These are phyloP conservation scores for Erysimum pusillum DNA, from an alignment of 441 rosid species.

Conservation along the genomic window DNA sequence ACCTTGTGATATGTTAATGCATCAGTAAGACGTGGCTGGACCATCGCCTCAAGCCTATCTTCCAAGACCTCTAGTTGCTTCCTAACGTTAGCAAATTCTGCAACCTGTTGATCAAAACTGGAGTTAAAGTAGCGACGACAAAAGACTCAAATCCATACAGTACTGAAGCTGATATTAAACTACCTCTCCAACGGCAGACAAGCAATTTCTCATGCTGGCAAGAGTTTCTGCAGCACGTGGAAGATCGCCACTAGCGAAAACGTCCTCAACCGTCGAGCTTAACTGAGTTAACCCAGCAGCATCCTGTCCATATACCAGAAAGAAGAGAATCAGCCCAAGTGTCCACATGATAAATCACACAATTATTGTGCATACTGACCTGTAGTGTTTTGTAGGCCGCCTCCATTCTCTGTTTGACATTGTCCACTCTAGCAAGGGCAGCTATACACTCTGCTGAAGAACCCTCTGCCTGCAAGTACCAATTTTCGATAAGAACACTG, in stretches of 20 bases:
- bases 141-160: constrained; percentile 24
- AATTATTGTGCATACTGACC: constrained; percentile 51
- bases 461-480: constrained; percentile 82
- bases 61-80: constrained; percentile 96
- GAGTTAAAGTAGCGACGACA: neutral
- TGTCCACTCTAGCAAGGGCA: constrained; percentile 94
- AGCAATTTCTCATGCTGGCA: constrained; percentile 98
- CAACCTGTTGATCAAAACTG: constrained; percentile 65
- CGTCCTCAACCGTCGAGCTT: constrained; percentile 99
- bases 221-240: constrained; percentile 98
- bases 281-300: constrained; percentile 97
- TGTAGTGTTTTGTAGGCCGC: constrained; percentile 92
- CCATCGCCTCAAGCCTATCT: constrained; percentile 94
- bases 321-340: constrained; percentile 11
- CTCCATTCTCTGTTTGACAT: constrained; percentile 98
- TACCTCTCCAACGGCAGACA: constrained; percentile 99
- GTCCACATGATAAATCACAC: constrained; percentile 2
- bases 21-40: constrained; percentile 96
- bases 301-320: constrained; percentile 61
- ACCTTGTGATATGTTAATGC: constrained; percentile 96
- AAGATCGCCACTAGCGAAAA: constrained; percentile 97
- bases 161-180: constrained; percentile 13
- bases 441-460: constrained; percentile 94
- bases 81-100: constrained; percentile 96
- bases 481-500: neutral